phyloP scores from a whole-genome alignment of 306 rosid genomes.

The Dryas drummondii region DNA sequence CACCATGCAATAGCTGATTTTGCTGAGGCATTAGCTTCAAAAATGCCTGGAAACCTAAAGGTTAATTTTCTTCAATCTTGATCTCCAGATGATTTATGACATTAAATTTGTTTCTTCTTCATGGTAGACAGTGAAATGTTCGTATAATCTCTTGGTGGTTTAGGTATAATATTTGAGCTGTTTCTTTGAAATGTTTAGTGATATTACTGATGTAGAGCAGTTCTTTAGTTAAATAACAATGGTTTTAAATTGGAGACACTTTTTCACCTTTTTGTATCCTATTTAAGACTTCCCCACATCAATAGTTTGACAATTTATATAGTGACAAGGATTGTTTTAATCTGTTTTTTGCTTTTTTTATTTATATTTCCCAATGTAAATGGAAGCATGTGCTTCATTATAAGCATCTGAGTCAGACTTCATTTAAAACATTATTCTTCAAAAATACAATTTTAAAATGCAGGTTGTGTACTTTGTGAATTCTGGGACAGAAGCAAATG shows the following conservation, averaged over 20 bases:
- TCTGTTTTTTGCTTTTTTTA: neutral
- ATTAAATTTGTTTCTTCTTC: neutral
- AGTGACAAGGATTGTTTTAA: neutral
- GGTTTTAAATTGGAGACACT: neutral
- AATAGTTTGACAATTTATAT: neutral
- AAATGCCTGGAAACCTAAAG: conserved; percentile 89
- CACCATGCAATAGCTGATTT: conserved; percentile 74
- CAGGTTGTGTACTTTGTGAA: conserved; percentile 94
- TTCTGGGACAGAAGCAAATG: conserved; percentile 94
- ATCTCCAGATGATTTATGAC: neutral
- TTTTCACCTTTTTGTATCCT: neutral
- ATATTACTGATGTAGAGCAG: neutral
- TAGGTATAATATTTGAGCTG: neutral
- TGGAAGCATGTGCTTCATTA: neutral
- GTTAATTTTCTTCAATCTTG: conserved; percentile 23
- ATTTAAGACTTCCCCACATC: neutral
- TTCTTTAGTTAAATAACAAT: neutral
- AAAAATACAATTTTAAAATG: conserved; percentile 8
- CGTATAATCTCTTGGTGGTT: neutral
- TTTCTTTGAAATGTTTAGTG: neutral
- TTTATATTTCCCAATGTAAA: neutral
- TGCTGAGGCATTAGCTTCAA: conserved; percentile 73
- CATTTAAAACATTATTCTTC: neutral
- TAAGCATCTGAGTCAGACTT: neutral
- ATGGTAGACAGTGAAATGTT: neutral